Percentiles rank a stretch among this genome's conserved stretches.
Evolutionary conservation across 345 rosid species (phyloP).

Genomic region (Jatropha curcas): DNA sequence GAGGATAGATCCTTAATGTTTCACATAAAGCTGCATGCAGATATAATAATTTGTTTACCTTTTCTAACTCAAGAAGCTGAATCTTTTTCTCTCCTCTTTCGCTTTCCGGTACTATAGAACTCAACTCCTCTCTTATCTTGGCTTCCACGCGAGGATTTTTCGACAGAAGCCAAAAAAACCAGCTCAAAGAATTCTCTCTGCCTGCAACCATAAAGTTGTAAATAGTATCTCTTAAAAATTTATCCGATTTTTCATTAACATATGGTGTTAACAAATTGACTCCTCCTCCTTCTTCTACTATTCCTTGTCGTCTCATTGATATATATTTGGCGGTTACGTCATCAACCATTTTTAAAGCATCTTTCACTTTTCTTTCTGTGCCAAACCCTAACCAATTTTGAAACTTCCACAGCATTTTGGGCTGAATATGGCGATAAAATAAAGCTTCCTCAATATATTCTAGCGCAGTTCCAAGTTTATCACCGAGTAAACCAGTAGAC

Average conservation of each 20-base stretch:
- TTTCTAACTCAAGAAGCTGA: not conserved
- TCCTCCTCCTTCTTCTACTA: conserved; percentile 8
- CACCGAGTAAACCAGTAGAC: conserved; percentile 43
- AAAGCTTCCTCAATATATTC: conserved; percentile 55
- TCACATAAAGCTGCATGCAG: conserved; percentile 40
- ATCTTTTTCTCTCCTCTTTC: conserved; percentile 4
- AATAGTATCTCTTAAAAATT: conserved; percentile 55
- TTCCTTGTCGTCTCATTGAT: conserved; percentile 27
- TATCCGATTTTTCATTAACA: conserved; percentile 25
- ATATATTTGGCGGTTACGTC: conserved; percentile 38
- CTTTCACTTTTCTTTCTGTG: conserved; percentile 51
- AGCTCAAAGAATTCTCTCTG: conserved; percentile 62
- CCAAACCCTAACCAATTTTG: conserved; percentile 57
- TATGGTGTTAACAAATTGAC: conserved; percentile 52
- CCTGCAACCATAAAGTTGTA: conserved; percentile 76
- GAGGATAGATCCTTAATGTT: conserved; percentile 32
- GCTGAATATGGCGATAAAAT: conserved; percentile 57
- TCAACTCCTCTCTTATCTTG: conserved; percentile 43
- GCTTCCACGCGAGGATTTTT: conserved; percentile 34
- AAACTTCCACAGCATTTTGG: conserved; percentile 60
- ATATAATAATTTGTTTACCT: conserved; percentile 33
- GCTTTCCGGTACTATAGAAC: conserved; percentile 5
- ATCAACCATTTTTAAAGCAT: conserved; percentile 41
- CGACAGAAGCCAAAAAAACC: conserved; percentile 69
- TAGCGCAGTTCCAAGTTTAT: conserved; percentile 46